phyloP scores from a whole-genome alignment of 192 early-diverging fungal species.

The Obelidium mucronatum region DNA sequence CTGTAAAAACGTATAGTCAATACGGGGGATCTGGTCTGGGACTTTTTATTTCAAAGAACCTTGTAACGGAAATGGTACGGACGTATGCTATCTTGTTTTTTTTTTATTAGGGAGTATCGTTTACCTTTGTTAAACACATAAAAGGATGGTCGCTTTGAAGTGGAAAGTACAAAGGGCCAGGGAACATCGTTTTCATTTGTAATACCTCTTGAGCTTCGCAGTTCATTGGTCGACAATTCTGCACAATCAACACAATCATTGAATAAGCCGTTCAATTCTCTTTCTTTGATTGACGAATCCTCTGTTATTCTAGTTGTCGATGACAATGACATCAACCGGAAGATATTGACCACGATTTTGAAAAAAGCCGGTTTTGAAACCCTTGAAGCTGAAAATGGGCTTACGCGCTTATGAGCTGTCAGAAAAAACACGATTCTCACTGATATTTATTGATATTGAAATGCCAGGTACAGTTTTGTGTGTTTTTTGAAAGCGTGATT shows the following conservation, averaged over 20 bases:
- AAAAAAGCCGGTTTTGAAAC: slow-evolving; percentile 56
- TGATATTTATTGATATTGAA: slow-evolving; percentile 49
- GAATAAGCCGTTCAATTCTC: too few relatives aligned
- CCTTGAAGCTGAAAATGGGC: slow-evolving; percentile 60
- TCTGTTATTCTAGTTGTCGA: slow-evolving; percentile 28
- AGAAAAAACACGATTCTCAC: background rate
- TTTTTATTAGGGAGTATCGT: background rate
- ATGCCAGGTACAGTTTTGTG: slow-evolving; percentile 54
- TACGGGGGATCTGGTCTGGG: slow-evolving; percentile 59
- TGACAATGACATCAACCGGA: slow-evolving; percentile 65
- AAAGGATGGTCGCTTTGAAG: background rate
- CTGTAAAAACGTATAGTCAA: background rate
- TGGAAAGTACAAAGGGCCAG: background rate
- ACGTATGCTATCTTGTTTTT: background rate
- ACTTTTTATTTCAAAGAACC: slow-evolving; percentile 51
- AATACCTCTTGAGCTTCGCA: slow-evolving; percentile 4
- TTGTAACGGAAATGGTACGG: slow-evolving; percentile 43
- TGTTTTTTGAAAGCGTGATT: background rate
- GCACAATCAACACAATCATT: slow-evolving; percentile 15
- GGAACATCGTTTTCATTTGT: slow-evolving; percentile 11
- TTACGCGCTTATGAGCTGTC: slow-evolving; percentile 41
- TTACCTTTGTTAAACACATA: too few relatives aligned
- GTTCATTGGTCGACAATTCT: background rate
- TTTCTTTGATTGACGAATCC: background rate
- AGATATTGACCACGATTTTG: slow-evolving; percentile 61